Evolutionary conservation across 176 grass and related monocot genomes (phyloP).

Genomic region (Eleusine coracana): DNA sequence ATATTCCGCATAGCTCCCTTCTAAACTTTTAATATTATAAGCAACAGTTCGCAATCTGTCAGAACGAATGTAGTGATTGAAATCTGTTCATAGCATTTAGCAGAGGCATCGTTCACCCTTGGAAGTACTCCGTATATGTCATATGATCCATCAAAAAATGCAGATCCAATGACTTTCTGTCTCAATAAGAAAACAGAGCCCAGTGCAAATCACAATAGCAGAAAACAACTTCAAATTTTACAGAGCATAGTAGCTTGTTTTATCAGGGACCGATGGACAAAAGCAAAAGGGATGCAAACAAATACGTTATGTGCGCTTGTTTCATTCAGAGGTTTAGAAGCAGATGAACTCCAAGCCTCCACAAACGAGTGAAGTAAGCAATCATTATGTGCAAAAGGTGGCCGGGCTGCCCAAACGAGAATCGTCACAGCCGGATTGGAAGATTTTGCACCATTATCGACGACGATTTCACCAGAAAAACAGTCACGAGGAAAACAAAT

Average conservation of each 20-base stretch:
- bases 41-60: neutral
- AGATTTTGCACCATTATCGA: conserved; percentile 67
- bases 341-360: conserved; percentile 45
- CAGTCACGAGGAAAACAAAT: conserved; percentile 8
- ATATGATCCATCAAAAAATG: neutral
- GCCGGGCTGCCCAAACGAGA: conserved; percentile 69
- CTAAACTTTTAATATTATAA: neutral
- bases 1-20: neutral
- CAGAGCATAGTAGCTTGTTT: neutral
- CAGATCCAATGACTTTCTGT: conserved; percentile 13
- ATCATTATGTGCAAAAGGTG: conserved; percentile 86
- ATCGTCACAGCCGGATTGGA: conserved; percentile 88
- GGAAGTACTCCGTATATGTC: neutral
- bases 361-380: conserved; percentile 21
- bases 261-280: neutral
- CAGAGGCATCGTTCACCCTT: neutral
- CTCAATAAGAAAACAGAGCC: neutral
- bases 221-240: neutral
- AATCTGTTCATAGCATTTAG: neutral
- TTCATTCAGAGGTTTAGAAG: conserved; percentile 42
- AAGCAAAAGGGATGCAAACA: neutral
- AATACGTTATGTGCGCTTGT: conserved; percentile 40
- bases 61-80: neutral
- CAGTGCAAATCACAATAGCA: neutral
- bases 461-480: neutral